A percentile compares a stretch with the other conserved stretches of the same genome.
Evolutionary conservation across 1,284 basidiomycete genomes (phyloP).

Genomic region (Athelia psychrophila): DNA sequence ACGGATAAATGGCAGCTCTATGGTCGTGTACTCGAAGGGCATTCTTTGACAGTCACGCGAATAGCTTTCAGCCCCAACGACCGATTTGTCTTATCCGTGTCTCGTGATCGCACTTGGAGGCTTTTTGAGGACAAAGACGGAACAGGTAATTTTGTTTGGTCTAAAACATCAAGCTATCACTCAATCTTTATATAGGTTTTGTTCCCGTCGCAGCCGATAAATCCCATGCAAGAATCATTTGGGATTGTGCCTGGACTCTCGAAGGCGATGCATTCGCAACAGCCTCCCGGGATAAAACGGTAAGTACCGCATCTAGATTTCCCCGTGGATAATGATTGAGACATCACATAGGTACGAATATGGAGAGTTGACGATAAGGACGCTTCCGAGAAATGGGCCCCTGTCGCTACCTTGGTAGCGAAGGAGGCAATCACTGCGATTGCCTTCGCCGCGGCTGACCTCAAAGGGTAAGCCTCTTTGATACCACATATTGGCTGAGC

Average conservation of each 20-base stretch:
- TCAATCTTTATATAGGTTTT: conserved; percentile 44
- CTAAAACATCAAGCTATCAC: neutral
- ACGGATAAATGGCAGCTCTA: conserved; percentile 67
- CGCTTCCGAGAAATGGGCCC: conserved; percentile 43
- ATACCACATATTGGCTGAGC: neutral
- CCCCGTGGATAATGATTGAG: neutral
- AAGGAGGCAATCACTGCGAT: conserved; percentile 71
- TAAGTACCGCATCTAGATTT: conserved; percentile 28
- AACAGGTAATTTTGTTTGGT: conserved; percentile 30
- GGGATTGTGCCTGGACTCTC: conserved; percentile 87
- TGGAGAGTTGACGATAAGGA: conserved; percentile 43
- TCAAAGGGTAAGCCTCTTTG: conserved; percentile 22
- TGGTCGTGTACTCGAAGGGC: conserved; percentile 76
- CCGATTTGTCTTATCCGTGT: conserved; percentile 75
- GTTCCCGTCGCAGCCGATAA: conserved; percentile 68
- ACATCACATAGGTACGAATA: conserved; percentile 59
- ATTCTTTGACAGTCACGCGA: conserved; percentile 87
- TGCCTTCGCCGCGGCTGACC: conserved; percentile 48
- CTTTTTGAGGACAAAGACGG: conserved; percentile 56
- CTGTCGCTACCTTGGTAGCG: conserved; percentile 53
- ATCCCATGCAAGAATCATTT: conserved; percentile 90
- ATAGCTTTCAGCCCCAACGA: conserved; percentile 90
- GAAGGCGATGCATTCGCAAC: conserved; percentile 84
- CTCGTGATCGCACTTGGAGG: conserved; percentile 91
- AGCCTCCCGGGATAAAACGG: conserved; percentile 95